Conservation (phyloP, 139 green algal species). For the Eudorina sp. region DNA sequence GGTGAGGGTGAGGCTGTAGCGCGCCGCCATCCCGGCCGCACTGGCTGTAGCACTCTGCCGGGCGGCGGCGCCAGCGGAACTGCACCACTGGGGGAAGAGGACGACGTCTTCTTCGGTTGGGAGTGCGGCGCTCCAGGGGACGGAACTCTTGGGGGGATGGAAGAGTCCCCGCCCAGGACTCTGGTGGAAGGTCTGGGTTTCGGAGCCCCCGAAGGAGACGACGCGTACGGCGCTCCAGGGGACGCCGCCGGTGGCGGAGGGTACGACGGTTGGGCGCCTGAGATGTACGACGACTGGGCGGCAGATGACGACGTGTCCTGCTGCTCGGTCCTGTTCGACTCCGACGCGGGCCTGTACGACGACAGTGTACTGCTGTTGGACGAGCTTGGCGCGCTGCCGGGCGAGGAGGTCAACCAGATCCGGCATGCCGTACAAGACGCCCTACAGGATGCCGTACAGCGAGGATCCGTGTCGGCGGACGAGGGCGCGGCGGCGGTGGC, state of each 20-base stretch:
- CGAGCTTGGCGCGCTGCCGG: slow-evolving; percentile 19
- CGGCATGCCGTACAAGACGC: neutral
- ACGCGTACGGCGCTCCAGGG: neutral
- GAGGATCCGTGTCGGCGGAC: neutral
- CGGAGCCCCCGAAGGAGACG: neutral
- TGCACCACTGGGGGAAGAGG: too few relatives aligned
- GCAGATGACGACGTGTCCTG: neutral
- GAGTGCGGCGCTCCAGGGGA: too few relatives aligned
- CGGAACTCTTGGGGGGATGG: too few relatives aligned
- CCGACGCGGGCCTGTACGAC: neutral
- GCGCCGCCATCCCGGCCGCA: too few relatives aligned
- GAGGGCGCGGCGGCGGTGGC: slow-evolving; percentile 34
- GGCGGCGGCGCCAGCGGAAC: too few relatives aligned
- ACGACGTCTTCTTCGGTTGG: too few relatives aligned
- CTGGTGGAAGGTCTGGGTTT: too few relatives aligned
- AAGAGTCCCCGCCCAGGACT: too few relatives aligned
- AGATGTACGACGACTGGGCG: neutral
- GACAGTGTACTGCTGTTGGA: slow-evolving; percentile 14
- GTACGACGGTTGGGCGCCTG: neutral
- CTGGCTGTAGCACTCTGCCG: too few relatives aligned
- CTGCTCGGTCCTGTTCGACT: slow-evolving; percentile 22
- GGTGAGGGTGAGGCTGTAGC: too few relatives aligned
- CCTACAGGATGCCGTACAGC: slow-evolving; percentile 28
- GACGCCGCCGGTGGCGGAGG: neutral
- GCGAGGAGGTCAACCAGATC: slow-evolving; percentile 27